These are phyloP conservation scores for Colletotrichum simmondsii DNA, from an alignment of 2,329 filamentous ascomycete species.

Conservation along the genomic window DNA sequence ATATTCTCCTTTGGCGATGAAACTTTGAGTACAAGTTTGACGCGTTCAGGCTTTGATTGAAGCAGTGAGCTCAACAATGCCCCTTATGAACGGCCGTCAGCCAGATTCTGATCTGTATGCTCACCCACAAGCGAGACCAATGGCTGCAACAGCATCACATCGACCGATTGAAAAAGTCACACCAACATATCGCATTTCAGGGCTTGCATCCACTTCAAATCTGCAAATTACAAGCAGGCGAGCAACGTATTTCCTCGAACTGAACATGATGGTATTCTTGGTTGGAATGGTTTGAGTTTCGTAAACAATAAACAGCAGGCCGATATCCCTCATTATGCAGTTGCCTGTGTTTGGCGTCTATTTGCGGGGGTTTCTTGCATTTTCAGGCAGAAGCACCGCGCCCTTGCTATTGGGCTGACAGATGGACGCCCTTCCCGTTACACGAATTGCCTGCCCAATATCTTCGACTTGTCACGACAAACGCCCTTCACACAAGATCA, in stretches of 20 bases:
- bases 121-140: too few relatives aligned
- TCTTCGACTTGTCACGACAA: background rate
- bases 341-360: background rate
- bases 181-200: too few relatives aligned
- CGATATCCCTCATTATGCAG: background rate
- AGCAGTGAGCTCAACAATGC: background rate
- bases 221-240: too few relatives aligned
- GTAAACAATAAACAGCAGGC: background rate
- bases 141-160: background rate
- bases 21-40: background rate
- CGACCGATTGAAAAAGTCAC: background rate
- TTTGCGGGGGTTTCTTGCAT: background rate
- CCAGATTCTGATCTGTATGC: too few relatives aligned
- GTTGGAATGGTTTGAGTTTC: background rate
- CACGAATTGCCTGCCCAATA: background rate
- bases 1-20: background rate
- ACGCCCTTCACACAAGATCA: background rate
- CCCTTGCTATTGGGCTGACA: background rate
- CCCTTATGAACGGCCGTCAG: too few relatives aligned
- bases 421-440: background rate
- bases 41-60: background rate
- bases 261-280: background rate
- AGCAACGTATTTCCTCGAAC: too few relatives aligned
- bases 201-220: too few relatives aligned
- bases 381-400: background rate